These are phyloP conservation scores for Casuarina glauca DNA, from an alignment of 306 rosid genomes.

Conservation along the genomic window DNA sequence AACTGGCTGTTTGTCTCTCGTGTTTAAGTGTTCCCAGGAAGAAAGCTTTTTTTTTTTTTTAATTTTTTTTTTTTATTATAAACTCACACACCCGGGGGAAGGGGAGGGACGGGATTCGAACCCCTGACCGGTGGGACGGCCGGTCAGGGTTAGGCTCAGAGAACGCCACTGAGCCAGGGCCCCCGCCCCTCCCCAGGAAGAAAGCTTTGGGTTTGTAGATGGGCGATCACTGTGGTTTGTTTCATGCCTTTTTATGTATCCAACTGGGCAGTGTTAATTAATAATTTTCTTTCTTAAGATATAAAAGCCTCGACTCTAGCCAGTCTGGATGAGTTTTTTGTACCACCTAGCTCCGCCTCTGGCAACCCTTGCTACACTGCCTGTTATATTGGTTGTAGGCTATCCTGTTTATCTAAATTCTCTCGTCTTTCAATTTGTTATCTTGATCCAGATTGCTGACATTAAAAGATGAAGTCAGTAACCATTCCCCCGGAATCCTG, in stretches of 20 bases:
- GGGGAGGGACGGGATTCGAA: too few species aligned
- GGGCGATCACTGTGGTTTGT: conserved; percentile 2
- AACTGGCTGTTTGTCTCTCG: neutral
- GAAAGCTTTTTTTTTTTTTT: too few species aligned
- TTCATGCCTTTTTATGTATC: neutral
- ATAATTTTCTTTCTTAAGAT: neutral
- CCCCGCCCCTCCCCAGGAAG: too few species aligned
- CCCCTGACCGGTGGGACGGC: too few species aligned
- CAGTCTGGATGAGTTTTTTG: neutral
- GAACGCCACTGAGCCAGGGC: too few species aligned
- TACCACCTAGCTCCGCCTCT: neutral
- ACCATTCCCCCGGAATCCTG: neutral
- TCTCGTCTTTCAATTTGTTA: too few species aligned
- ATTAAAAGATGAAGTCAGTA: neutral
- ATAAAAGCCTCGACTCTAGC: neutral
- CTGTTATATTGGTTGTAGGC: neutral
- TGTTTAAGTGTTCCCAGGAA: conserved; percentile 10
- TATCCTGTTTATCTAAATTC: too few species aligned
- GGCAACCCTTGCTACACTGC: neutral
- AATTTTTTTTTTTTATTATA: too few species aligned
- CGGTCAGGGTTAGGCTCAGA: too few species aligned
- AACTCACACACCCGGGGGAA: too few species aligned
- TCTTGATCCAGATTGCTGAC: too few species aligned
- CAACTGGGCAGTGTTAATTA: neutral
- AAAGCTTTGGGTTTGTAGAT: conserved; percentile 2